Base-by-base conservation (phyloP, 768 basidiomycete genomes). In the Chalciporus chontae region DNA sequence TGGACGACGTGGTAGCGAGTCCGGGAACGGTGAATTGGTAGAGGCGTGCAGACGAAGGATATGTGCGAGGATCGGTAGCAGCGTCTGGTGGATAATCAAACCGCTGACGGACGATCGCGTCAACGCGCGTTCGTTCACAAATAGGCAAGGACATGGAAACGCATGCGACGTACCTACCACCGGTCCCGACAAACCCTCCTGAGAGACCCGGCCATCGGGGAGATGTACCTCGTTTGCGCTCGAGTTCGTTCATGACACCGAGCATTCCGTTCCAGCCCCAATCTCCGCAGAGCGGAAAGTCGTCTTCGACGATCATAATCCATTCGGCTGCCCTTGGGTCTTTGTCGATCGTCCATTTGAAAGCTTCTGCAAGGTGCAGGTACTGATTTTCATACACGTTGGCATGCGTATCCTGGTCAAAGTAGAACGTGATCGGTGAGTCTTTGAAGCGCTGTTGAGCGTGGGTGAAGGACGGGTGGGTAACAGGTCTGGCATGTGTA, bases 301-400 rank as follows among this genome's bases (percentile, higher is more conserved):
- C 73, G 53, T 76, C 73, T 46, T 74, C 74, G 24, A 72, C 60
- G 11, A 75, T 59, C 69, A 74, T 74, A 4, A 75, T 53, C 72
- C 73, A 75, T 48, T 75, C 72, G 13, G 71, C 64, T 32, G 52
- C 50, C n/a, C 14, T 26, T 1, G 50, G 29, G 5, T 51, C 49
- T 36, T 48, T 59, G 38, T 60, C 60, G 29, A 43, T 29, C 50
- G 59, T 53, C 75, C 72, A 75, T 23, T 67, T 50, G 36, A 75
- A 68, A 4, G 73, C 73, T 40, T 76, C 74, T 8, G 71, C 64
- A 27, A 71, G 63, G 54, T 74, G 74, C 27, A 74, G 60, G 48
- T 73, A 65, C 40, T 76, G 75, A 0, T 69, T 70, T 15, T 58
- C 41, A 15, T 40, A 23, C 6, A 57, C 58, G 14, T 64, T 52